Evolutionary conservation across 371 early-diverging fungal species (phyloP), one percentile per base, ranked within the genome.

Genomic region (Scutellospora calospora): DNA sequence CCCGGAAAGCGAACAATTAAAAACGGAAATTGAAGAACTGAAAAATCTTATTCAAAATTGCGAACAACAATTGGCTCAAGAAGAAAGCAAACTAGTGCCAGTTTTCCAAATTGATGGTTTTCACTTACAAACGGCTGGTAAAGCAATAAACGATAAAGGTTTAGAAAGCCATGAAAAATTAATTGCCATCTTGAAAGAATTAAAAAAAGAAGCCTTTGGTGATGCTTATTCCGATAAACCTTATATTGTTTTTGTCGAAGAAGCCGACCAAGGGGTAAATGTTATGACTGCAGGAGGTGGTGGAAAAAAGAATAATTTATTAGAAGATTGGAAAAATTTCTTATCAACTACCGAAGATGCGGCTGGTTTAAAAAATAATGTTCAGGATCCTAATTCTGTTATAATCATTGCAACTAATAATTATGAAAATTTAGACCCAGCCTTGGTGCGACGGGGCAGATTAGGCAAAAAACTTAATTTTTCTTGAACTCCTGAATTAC

Each of bases 231-330:
- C n/a, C 33, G 68, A 68, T 68, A 31, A 68, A 68, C 68, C 68
- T 68, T 68, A 68, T 31, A 68, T 68, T 35, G 68, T 68, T 68
- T 68, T 68, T 41, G 38, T 68, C 11, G 68, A 68, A 68, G 68
- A 68, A 68, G 68, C 68, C 41, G 68, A 68, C 68, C 71, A 69
- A 69, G 71, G 71, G 16, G 35, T n/a, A 69, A 69, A 69, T 69
- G 71, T 45, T 5, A 12, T 69, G 71, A 63, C 65, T 2, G 65
- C 65, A 1, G 71, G 71, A 2, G 38, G 38, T n/a, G 38, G 38
- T 38, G 38, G 38, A 38, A 38, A 38, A 38, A 63, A 63, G 22
- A 68, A 68, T 33, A 38, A 38, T 20, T 68, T 68, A 27, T 38
- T 68, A 16, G 68, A 68, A 68, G 68, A 31, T 12, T 68, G 22